Base-by-base conservation (phyloP, 1,284 basidiomycete species). In the Cutaneotrichosporon arboriforme region DNA sequence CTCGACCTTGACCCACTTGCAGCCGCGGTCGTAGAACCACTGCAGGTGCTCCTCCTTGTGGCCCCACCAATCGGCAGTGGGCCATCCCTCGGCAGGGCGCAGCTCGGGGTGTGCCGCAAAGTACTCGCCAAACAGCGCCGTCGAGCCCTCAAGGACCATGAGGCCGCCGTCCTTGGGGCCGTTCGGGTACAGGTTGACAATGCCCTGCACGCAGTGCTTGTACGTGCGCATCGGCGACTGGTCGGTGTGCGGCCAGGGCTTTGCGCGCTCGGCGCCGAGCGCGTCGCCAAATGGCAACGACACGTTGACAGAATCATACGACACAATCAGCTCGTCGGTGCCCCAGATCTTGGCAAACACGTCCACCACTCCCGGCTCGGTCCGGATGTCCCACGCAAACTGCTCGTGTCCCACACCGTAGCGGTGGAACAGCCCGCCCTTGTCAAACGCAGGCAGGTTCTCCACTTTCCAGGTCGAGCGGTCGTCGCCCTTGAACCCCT, bases 131-230 rank as follows among this genome's bases (percentile, higher is more conserved):
- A 72, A 69, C 2, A 76, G 58, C 8, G 61, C 51, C 31, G 66
- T 62, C 12, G 66, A 68, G 12, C 72, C 72, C 42, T 69, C 66
- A 54, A 76, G 68, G 38, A 77, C 69, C 65, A 75, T 70, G 13
- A 77, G 65, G 12, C 76, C 76, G 35, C 76, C 76, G 45, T 77
- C 76, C 36, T 71, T 53, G 1, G 70, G 69, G 4, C 76, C 76
- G 58, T 76, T 76, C 26, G 67, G 39, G 55, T 60, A 51, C 20
- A 76, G 62, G 56, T 77, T 76, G 43, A 71, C 65, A 51, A 76
- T 73, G 21, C 76, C 76, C 54, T 77, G 76, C 7, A 76, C 62
- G 54, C 74, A 76, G 59, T 76, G 65, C 53, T 72, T 69, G 40
- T 63, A 66, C 4, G 64, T 62, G 38, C 73, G 62, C 37, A 58